These are phyloP conservation scores for Aspergillus transmontanensis DNA, from an alignment of 2,329 filamentous ascomycete genomes.

Conservation along the genomic window DNA sequence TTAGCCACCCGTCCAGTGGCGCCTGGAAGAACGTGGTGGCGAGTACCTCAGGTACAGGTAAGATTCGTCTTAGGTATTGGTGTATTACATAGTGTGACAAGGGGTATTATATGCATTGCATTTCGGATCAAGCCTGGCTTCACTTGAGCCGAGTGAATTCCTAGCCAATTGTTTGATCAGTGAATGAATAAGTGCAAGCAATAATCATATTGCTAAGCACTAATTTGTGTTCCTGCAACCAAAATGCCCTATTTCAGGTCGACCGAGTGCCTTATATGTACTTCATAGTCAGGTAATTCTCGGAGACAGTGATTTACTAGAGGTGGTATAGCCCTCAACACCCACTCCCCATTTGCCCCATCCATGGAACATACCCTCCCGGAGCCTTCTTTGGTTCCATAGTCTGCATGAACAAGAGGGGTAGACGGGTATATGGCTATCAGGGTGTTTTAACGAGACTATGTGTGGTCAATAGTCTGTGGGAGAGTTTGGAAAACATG, in stretches of 20 bases:
- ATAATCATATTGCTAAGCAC: neutral
- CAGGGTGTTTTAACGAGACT: neutral
- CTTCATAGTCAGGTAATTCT: neutral
- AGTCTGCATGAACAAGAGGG: neutral
- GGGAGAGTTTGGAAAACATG: no score
- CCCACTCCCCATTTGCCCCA: neutral
- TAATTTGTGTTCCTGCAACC: neutral
- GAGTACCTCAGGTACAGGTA: neutral
- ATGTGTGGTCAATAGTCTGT: neutral
- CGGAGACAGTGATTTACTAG: no score
- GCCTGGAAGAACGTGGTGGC: constrained; percentile 13
- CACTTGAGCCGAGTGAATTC: neutral
- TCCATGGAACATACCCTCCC: neutral
- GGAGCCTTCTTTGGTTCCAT: neutral
- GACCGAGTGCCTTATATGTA: neutral
- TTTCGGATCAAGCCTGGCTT: neutral
- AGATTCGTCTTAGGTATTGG: constrained; percentile 4
- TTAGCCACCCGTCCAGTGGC: constrained; percentile 14
- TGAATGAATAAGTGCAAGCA: neutral
- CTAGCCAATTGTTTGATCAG: neutral
- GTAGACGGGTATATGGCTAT: neutral
- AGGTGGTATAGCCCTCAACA: neutral
- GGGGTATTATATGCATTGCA: neutral
- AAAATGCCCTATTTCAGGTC: neutral
- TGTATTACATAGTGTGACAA: constrained; percentile 5